phyloP scores from a whole-genome alignment of 2,329 filamentous ascomycete species.

The Blumeria hordei region DNA sequence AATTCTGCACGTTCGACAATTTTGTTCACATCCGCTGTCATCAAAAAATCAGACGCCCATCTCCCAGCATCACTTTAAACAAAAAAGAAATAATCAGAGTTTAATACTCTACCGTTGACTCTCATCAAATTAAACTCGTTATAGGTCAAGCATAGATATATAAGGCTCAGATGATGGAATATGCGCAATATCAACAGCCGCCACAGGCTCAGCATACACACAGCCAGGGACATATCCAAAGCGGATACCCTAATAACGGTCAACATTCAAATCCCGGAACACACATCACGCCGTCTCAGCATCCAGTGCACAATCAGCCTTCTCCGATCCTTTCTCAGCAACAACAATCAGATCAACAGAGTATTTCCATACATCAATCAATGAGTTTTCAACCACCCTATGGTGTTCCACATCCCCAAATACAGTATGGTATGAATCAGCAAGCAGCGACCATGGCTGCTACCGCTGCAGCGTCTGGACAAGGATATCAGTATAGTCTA shows the following conservation, averaged over 20 bases:
- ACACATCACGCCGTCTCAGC: constrained; percentile 42
- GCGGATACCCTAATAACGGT: constrained; percentile 36
- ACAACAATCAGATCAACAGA: constrained; percentile 42
- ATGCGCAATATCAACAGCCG: constrained; percentile 47
- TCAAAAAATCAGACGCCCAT: no score
- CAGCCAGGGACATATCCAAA: constrained; percentile 28
- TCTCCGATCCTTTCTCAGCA: constrained; percentile 65
- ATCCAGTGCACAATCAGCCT: constrained; percentile 34
- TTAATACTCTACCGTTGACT: background rate
- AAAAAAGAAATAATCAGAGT: background rate
- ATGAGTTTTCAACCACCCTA: constrained; percentile 66
- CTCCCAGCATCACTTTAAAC: no score
- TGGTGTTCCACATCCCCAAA: constrained; percentile 44
- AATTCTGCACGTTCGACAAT: background rate
- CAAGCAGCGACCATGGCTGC: constrained; percentile 83
- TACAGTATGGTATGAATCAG: constrained; percentile 49
- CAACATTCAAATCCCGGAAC: constrained; percentile 24
- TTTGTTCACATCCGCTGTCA: no score
- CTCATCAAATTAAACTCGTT: background rate
- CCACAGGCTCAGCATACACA: constrained; percentile 34
- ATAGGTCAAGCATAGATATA: background rate
- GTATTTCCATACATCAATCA: constrained; percentile 36
- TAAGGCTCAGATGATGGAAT: constrained; percentile 36
- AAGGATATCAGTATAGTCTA: constrained; percentile 40
- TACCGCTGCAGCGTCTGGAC: constrained; percentile 74